Evolutionary conservation across 805 yeast species (phyloP).

Genomic region (Suhomyces vadensis): DNA sequence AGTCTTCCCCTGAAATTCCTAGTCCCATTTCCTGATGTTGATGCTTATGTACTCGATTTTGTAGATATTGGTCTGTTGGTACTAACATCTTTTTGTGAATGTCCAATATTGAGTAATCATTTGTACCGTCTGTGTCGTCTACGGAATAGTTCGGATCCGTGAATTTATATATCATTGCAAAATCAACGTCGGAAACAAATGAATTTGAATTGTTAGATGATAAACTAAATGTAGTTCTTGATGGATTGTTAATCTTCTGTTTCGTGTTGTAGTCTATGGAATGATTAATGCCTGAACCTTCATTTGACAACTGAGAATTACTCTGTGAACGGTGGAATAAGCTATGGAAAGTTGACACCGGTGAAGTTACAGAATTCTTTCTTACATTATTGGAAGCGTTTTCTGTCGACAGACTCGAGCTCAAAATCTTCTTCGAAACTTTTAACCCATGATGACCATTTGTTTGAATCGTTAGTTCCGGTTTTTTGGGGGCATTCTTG

Average conservation of each 20-base stretch:
- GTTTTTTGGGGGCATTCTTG: conserved; percentile 16
- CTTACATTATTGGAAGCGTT: conserved; percentile 12
- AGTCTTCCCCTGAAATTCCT: conserved; percentile 18
- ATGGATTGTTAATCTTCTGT: conserved; percentile 10
- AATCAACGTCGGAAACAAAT: conserved; percentile 27
- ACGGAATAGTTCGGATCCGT: conserved; percentile 31
- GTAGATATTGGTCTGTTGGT: conserved; percentile 39
- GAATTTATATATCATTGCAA: conserved; percentile 35
- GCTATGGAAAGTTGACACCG: conserved; percentile 33
- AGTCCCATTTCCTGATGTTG: conserved; percentile 19
- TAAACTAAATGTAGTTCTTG: conserved; percentile 25
- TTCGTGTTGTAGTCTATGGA: conserved; percentile 18
- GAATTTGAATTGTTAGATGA: conserved; percentile 40
- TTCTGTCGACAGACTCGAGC: conserved; percentile 19
- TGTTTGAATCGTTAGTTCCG: conserved; percentile 37
- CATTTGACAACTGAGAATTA: conserved; percentile 13
- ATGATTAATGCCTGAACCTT: conserved; percentile 7
- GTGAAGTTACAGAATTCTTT: conserved; percentile 30
- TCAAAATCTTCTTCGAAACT: conserved; percentile 26
- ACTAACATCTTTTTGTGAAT: conserved; percentile 31
- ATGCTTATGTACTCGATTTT: conserved; percentile 19
- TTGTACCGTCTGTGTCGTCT: conserved; percentile 24
- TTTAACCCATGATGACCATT: conserved; percentile 25
- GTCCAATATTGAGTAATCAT: conserved; percentile 25
- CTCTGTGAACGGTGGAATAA: conserved; percentile 33